phyloP scores from a whole-genome alignment of 805 yeast genomes.

The Starmerella riodocensis region DNA sequence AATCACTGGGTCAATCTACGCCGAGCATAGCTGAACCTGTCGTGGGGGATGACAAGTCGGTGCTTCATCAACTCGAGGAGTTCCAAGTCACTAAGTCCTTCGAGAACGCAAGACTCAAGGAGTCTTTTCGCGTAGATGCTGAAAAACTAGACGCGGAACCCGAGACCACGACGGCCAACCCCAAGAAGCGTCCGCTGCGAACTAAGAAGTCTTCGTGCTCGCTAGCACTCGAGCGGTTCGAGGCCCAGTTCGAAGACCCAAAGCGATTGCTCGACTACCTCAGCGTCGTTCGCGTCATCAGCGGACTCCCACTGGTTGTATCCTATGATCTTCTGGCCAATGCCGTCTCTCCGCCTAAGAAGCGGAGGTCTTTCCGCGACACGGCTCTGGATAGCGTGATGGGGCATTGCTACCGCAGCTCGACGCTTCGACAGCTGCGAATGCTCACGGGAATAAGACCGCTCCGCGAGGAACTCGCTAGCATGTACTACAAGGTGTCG shows the following conservation, averaged over 20 bases:
- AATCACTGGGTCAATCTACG: too few species aligned
- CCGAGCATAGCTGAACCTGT: too few species aligned
- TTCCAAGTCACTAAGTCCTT: too few species aligned
- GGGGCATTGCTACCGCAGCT: constrained; percentile 17
- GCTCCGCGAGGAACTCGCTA: constrained; percentile 12
- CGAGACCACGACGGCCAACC: too few species aligned
- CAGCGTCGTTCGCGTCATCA: constrained; percentile 2
- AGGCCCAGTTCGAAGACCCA: constrained; percentile 5
- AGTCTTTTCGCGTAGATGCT: too few species aligned
- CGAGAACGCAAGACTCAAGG: too few species aligned
- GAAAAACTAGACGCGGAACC: too few species aligned
- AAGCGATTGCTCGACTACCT: constrained; percentile 12
- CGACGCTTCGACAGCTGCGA: constrained; percentile 20
- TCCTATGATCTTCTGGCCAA: constrained; percentile 3
- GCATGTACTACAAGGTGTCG: constrained; percentile 2
- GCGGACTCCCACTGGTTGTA: constrained; percentile 5
- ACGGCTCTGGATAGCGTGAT: constrained; percentile 12
- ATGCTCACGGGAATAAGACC: constrained; percentile 18
- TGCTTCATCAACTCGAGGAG: too few species aligned
- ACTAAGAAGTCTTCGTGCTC: too few species aligned
- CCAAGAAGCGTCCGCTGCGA: too few species aligned
- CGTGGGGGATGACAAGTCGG: too few species aligned
- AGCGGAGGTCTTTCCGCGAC: constrained; percentile 8
- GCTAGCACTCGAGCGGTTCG: constrained; percentile 1
- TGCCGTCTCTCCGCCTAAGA: neutral